Percentiles rank a stretch among this genome's conserved stretches.
These are phyloP conservation scores for Dissophora globulifera DNA, from an alignment of 192 early-diverging fungal genomes.

Conservation along the genomic window DNA sequence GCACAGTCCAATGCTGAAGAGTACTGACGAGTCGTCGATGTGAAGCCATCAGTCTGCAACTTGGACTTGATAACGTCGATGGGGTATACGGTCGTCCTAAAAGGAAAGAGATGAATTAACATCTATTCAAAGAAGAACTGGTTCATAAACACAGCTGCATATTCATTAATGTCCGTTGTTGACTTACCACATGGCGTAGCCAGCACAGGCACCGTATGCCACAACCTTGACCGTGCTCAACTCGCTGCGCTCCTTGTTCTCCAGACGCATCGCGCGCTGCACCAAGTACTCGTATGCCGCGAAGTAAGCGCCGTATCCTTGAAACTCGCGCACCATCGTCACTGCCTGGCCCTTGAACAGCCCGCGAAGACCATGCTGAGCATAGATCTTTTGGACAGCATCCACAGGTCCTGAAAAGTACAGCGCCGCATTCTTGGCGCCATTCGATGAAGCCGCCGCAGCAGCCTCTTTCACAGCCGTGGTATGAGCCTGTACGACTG, in stretches of 20 bases:
- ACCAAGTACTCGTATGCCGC: slow-evolving; percentile 91
- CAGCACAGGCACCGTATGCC: slow-evolving; percentile 84
- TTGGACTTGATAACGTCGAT: slow-evolving; percentile 95
- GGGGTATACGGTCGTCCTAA: slow-evolving; percentile 84
- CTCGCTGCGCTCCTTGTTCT: slow-evolving; percentile 66
- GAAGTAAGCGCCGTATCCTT: slow-evolving; percentile 96
- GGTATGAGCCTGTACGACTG: not conserved
- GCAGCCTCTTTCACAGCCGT: slow-evolving; percentile 8
- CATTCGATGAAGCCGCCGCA: slow-evolving; percentile 2
- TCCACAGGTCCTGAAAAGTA: slow-evolving; percentile 84
- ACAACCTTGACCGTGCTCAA: slow-evolving; percentile 83
- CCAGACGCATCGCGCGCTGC: slow-evolving; percentile 77
- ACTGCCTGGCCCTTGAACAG: slow-evolving; percentile 93
- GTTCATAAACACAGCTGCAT: not conserved
- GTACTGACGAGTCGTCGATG: slow-evolving; percentile 71
- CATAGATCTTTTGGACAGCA: slow-evolving; percentile 84
- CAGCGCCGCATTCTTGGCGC: slow-evolving; percentile 35
- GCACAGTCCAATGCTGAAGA: slow-evolving; percentile 82
- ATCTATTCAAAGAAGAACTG: not conserved
- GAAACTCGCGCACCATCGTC: slow-evolving; percentile 89
- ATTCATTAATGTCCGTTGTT: not conserved
- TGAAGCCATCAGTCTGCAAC: slow-evolving; percentile 92
- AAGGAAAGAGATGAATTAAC: slow-evolving; percentile 1
- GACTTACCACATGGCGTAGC: slow-evolving; percentile 79
- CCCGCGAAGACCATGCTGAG: slow-evolving; percentile 76